These are phyloP conservation scores for Conringia planisiliqua DNA, from an alignment of 345 rosid genomes.

Conservation along the genomic window DNA sequence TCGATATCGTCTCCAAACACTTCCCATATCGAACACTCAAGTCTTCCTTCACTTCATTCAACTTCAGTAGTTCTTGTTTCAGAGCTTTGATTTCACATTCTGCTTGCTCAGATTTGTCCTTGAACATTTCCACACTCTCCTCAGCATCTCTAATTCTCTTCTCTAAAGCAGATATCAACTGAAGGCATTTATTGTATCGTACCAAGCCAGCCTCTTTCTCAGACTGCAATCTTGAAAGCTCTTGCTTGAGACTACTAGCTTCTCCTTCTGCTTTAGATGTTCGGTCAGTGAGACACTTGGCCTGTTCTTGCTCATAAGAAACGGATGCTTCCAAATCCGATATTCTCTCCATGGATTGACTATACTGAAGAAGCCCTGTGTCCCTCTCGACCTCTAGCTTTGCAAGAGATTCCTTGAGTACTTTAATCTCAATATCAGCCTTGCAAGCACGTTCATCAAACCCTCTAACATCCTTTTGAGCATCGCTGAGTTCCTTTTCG, in stretches of 20 bases:
- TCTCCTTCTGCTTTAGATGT: conserved; percentile 47
- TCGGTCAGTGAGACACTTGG: conserved; percentile 43
- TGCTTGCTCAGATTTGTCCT: conserved; percentile 49
- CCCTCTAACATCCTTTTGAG: conserved; percentile 55
- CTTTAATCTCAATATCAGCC: conserved; percentile 69
- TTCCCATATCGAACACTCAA: conserved; percentile 46
- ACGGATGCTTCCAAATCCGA: conserved; percentile 47
- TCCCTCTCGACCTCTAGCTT: conserved; percentile 72
- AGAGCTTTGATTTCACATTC: conserved; percentile 56
- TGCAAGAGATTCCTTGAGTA: conserved; percentile 64
- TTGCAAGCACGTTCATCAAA: conserved; percentile 67
- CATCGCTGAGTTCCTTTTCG: conserved; percentile 57
- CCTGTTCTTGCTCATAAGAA: conserved; percentile 44
- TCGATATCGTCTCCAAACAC: conserved; percentile 62
- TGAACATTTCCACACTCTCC: conserved; percentile 46
- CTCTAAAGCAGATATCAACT: conserved; percentile 60
- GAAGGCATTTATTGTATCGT: conserved; percentile 58
- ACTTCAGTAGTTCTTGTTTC: conserved; percentile 48
- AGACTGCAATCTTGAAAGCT: conserved; percentile 54
- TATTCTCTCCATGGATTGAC: conserved; percentile 63
- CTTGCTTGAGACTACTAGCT: conserved; percentile 57
- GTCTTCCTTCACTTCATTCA: conserved; percentile 67
- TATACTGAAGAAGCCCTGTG: conserved; percentile 56
- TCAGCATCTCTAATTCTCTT: conserved; percentile 53
- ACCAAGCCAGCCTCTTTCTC: conserved; percentile 63